Base-by-base conservation (phyloP, 2,329 filamentous ascomycete genomes). In the Didymella sp. region DNA sequence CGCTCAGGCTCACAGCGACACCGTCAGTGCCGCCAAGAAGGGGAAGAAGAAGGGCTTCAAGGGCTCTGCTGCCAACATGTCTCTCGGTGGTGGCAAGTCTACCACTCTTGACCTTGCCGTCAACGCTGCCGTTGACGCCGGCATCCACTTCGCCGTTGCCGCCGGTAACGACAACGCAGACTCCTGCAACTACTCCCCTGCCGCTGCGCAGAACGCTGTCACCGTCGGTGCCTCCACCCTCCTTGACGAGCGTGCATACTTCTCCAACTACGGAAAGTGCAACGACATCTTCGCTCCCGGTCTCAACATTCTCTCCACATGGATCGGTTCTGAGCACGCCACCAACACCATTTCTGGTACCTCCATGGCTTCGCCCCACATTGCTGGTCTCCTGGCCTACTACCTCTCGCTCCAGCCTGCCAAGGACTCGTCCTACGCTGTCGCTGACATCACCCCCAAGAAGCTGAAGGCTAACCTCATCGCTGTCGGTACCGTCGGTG, bases 231-330 rank as follows among this genome's bases (percentile, higher is more conserved):
- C 95, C 67, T 96, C 92, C 42, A 95, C 91, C 69, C 87, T 99
- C 59, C 87, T 89, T 73, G 95, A 99, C 76, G 91, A 92, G 84
- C 94, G 95, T 81, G 95, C 95, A 66, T 99, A 98, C 87, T 99
- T 99, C 88, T 99, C 96, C 87, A 99, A 99, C 90, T 98, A 89
- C 80, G 95, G 95, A 79, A 95, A 94, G 85, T 99, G 95, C 87
- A 96, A 94, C 78, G 95, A 99, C 81, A 96, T 99, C 85, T 99
- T 99, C 74, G 95, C 93, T 63, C 95, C 95, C 60, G 95, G 95
- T 75, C 85, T 97, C 73, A 96, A 92, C 88, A 96, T 99, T 73
- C 87, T 91, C 72, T 99, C 95, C 66, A 98, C 95, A 78, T 99
- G 95, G 95, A 96, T 96, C 72, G 95, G 96, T 77, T 94, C 89